These are phyloP conservation scores for Fusarium paranaense DNA, from an alignment of 2,329 filamentous ascomycete genomes.

Conservation along the genomic window DNA sequence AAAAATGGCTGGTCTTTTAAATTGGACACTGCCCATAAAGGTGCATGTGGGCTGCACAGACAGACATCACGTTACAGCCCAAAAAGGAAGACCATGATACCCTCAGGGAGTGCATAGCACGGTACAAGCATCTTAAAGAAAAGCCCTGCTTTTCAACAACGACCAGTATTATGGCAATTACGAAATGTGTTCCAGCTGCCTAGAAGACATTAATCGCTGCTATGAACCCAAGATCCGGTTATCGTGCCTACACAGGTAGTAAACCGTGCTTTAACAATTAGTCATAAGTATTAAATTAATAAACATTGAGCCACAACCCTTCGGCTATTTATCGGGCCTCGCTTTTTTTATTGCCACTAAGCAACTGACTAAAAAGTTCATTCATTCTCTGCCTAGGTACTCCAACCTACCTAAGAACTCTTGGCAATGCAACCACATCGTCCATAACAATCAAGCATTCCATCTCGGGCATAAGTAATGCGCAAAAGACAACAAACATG, in stretches of 20 bases:
- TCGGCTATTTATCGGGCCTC: neutral
- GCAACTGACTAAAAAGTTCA: neutral
- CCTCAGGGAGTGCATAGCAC: neutral
- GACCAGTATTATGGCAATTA: neutral
- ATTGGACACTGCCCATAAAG: neutral
- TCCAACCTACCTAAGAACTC: neutral
- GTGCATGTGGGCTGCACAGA: too few relatives aligned
- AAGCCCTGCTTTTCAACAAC: neutral
- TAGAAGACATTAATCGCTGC: neutral
- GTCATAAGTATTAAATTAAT: too few relatives aligned
- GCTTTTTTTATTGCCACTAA: neutral
- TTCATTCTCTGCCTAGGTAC: neutral
- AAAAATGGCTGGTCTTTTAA: neutral
- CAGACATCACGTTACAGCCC: neutral
- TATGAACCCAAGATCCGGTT: neutral
- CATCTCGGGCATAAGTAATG: neutral
- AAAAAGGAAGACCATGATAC: neutral
- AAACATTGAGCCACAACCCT: neutral
- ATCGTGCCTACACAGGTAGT: neutral
- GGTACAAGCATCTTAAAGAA: neutral
- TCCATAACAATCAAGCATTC: neutral
- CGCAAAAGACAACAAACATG: neutral
- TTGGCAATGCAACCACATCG: neutral
- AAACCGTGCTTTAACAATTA: neutral
- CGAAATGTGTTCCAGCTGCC: neutral